Evolutionary conservation across 139 green algal species (phyloP).

Genomic region (Tetratostichococcus sp.): DNA sequence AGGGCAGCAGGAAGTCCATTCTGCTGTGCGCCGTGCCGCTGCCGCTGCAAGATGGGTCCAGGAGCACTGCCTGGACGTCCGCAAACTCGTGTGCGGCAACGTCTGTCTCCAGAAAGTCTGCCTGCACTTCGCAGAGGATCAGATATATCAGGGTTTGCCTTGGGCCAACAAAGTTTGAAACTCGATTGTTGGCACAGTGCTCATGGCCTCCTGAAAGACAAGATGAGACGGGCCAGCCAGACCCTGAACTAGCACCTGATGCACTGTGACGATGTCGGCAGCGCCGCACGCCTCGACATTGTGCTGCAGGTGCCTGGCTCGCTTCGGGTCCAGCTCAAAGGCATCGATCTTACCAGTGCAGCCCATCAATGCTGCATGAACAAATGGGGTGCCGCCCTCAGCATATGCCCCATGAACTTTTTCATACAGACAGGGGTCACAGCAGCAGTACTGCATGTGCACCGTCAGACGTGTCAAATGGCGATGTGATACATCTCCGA

Average conservation of each 20-base stretch:
- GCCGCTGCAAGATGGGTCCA: constrained; percentile 90
- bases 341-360: constrained; percentile 63
- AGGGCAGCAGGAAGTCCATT: constrained; percentile 78
- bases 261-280: constrained; percentile 27
- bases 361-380: constrained; percentile 35
- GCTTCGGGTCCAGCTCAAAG: constrained; percentile 75
- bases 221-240: too few relatives aligned
- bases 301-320: constrained; percentile 60
- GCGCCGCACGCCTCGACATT: constrained; percentile 59
- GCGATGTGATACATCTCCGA: too few relatives aligned
- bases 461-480: too few relatives aligned
- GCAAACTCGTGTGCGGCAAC: constrained; percentile 9
- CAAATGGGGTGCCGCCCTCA: too few relatives aligned
- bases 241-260: too few relatives aligned
- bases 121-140: constrained; percentile 1
- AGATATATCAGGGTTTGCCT: too few relatives aligned
- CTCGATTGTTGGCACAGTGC: too few relatives aligned
- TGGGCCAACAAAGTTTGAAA: too few relatives aligned
- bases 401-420: too few relatives aligned
- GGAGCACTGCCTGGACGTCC: constrained; percentile 65
- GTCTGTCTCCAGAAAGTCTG: constrained; percentile 81
- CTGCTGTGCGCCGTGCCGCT: constrained; percentile 63
- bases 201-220: too few relatives aligned
- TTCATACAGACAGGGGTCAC: too few relatives aligned
- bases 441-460: too few relatives aligned